Percentiles rank a stretch among this genome's conserved stretches.
These are phyloP conservation scores for Nakazawaea ernobii DNA, from an alignment of 805 yeast genomes.

Conservation along the genomic window DNA sequence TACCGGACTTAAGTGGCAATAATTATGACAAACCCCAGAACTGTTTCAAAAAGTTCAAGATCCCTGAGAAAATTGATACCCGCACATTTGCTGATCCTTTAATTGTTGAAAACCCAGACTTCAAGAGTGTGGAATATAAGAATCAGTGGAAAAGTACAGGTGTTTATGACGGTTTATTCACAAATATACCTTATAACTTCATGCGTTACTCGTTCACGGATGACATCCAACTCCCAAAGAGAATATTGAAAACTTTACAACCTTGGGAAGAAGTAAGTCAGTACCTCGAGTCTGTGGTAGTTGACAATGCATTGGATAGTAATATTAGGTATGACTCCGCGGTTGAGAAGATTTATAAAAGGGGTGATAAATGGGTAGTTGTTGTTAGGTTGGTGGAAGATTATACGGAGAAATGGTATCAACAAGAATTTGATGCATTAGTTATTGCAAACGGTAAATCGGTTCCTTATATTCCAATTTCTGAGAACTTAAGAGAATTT, in stretches of 20 bases:
- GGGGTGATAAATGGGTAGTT: constrained; percentile 28
- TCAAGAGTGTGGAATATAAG: constrained; percentile 13
- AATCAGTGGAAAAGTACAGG: constrained; percentile 35
- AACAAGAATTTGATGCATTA: constrained; percentile 36
- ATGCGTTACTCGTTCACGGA: constrained; percentile 32
- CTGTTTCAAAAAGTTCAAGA: not conserved
- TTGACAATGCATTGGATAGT: constrained; percentile 21
- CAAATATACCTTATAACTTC: constrained; percentile 33
- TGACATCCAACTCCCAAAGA: constrained; percentile 13
- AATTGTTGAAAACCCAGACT: constrained; percentile 15
- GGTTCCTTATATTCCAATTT: constrained; percentile 33
- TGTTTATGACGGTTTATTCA: constrained; percentile 31
- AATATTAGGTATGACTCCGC: constrained; percentile 28
- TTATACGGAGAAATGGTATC: constrained; percentile 28
- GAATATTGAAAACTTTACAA: constrained; percentile 8
- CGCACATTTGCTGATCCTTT: constrained; percentile 29
- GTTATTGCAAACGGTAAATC: constrained; percentile 34
- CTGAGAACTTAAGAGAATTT: constrained; percentile 28
- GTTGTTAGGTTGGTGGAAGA: constrained; percentile 16
- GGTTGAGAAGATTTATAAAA: constrained; percentile 26
- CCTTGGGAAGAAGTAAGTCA: constrained; percentile 13
- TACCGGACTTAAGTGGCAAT: constrained; percentile 4
- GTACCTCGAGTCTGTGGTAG: constrained; percentile 19
- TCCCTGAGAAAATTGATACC: constrained; percentile 22
- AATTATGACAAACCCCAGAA: constrained; percentile 4